Evolutionary conservation across 2,329 filamentous ascomycete genomes (phyloP), one percentile per base, ranked within the genome.

Genomic region (Pseudogymnoascus pannorum): DNA sequence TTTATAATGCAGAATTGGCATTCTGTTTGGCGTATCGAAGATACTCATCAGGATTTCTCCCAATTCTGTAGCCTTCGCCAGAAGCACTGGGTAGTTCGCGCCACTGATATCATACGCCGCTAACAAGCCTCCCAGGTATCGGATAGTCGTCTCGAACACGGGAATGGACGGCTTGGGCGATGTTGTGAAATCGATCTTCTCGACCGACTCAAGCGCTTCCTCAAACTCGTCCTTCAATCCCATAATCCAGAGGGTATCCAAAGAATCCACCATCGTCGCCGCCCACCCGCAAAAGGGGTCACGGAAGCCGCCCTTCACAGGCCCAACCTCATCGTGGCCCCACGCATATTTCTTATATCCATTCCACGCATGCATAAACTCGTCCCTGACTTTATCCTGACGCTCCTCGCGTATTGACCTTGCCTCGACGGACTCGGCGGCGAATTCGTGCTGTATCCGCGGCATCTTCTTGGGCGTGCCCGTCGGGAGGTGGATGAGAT

Each of bases 281-380:
- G 89, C 90, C 92, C 92, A 96, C 42, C 89, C 91, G 69, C 91
- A 93, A 75, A 97, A 97, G 0, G 91, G 90, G 71, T 97, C 89
- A 33, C 84, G 84, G 65, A 78, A 84, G 5, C 75, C 76, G 60
- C 86, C 87, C 31, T 83, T 82, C 14, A 93, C 77, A 1, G 94
- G 94, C 35, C 76, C 79, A 12, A 97, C 77, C 75, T 97, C 94
- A 71, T 99, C 94, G 66, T 93, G 88, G 65, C 87, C 83, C 85
- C 90, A 94, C 3, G 92, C 93, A 68, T 87, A 80, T 63, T 85
- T 78, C 69, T 84, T 88, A 76, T 97, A 99, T 12, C 89, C 91
- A 1, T 79, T 75, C 94, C 94, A 97, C 1, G 91, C 85, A 40
- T 80, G 72, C 61, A 83, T 77, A 73, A 95, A 89, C 62, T 92